Evolutionary conservation across 192 early-diverging fungal genomes (phyloP).

Genomic region (Linnemannia schmuckeri): DNA sequence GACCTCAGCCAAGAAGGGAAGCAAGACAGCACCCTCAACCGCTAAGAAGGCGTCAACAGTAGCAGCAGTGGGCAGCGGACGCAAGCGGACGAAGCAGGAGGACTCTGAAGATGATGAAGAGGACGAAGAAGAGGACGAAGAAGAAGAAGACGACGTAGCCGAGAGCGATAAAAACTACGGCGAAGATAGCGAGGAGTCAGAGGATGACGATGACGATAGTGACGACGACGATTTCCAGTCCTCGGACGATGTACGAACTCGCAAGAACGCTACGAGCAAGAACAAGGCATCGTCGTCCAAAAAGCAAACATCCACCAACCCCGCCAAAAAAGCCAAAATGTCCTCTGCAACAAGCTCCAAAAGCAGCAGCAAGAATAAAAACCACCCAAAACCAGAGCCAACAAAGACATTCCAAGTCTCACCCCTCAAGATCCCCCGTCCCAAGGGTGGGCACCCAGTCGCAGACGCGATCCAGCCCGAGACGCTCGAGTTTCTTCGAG

Average conservation of each 20-base stretch:
- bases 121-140: background rate
- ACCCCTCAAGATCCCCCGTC: constrained; percentile 45
- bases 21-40: background rate
- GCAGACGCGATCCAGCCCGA: constrained; percentile 64
- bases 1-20: background rate
- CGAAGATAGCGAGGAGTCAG: background rate
- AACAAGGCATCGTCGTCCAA: background rate
- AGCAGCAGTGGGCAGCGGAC: background rate
- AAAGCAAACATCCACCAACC: background rate
- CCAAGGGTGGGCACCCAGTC: constrained; percentile 46
- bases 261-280: background rate
- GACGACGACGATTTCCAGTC: constrained; percentile 27
- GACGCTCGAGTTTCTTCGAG: constrained; percentile 62
- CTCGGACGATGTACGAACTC: background rate
- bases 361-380: constrained; percentile 4
- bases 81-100: constrained; percentile 13
- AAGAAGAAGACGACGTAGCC: constrained; percentile 3
- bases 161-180: background rate
- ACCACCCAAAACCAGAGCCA: constrained; percentile 3
- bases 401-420: constrained; percentile 17
- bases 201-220: constrained; percentile 23
- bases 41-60: constrained; percentile 1
- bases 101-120: background rate
- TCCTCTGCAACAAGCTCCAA: background rate
- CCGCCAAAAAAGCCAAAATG: constrained; percentile 8